Evolutionary conservation across 805 yeast species (phyloP), one percentile per base, ranked within the genome.

Genomic region (Suhomyces vadensis): DNA sequence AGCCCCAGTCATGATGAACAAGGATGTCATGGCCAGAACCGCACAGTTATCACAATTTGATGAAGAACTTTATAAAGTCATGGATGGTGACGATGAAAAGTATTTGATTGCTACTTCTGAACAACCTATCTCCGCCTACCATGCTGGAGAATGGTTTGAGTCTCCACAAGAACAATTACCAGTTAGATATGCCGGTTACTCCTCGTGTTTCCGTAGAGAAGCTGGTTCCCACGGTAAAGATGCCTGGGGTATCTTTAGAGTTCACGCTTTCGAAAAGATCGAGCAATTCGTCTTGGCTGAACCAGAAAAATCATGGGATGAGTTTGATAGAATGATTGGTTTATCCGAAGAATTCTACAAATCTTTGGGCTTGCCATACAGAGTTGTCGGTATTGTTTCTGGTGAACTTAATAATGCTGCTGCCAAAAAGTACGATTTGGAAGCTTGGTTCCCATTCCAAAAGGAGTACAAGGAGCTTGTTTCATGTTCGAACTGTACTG

Each of bases 391-490:
- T 58, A 94, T 94, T 69, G 99, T 94, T 51, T 89, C 97, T 48
- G 99, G 98, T 60, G 99, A 92, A 76, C 82, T 94, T 67, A 94
- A 94, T 79, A 94, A 94, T 60, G 97, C 99, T 42, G 99, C 99
- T 51, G 98, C 99, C 54, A 94, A 94, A 79, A 94, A 94, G 72
- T 94, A 85, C 75, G 99, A 94, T 75, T 80, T 94, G 64, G 99
- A 94, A 78, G 99, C 99, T 41, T 94, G 99, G 99, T 94, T 94
- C 95, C 99, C 99, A 64, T 94, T 78, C 87, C 99, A 94, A 78
- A 80, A 90, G 69, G 99, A 94, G 74, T 94, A 87, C 77, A 94
- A 94, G 75, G 99, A 94, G 76, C 82, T 94, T 61, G 99, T 94
- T 44, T 89, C 97, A 14, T 92, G 98, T 77, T 92, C 98, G 47